Conservation (phyloP, 148 eudicot genomes). For the Rhododendron williamsianum region DNA sequence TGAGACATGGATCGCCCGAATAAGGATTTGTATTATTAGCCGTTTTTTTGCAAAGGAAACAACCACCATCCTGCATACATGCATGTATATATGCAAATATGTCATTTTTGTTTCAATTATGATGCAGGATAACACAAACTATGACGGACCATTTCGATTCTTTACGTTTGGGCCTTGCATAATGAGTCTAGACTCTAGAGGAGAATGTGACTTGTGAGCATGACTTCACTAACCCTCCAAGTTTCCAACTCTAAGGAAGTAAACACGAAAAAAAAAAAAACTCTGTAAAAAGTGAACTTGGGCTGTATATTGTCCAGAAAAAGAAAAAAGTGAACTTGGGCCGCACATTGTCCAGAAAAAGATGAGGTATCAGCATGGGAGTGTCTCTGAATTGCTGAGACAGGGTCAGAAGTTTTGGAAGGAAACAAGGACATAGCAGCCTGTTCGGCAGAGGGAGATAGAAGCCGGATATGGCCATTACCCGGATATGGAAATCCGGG, state of each 20-base stretch:
- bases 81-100: too few relatives aligned
- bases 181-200: not conserved
- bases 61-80: not conserved
- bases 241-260: not conserved
- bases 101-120: not conserved
- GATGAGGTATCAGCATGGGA: not conserved
- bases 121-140: not conserved
- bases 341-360: too few relatives aligned
- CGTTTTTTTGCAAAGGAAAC: not conserved
- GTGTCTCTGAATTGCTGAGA: not conserved
- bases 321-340: not conserved
- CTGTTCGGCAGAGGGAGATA: too few relatives aligned
- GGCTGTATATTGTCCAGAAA: too few relatives aligned
- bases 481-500: too few relatives aligned
- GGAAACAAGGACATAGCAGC: not conserved
- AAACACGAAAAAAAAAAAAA: not conserved
- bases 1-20: not conserved
- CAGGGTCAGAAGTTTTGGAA: not conserved
- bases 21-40: not conserved
- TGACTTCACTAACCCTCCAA: not conserved
- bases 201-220: not conserved
- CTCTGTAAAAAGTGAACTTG: not conserved
- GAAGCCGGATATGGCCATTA: too few relatives aligned
- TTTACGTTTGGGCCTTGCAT: not conserved
- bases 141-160: not conserved